phyloP scores from a whole-genome alignment of 2,329 filamentous ascomycete species.

The Juglanconis juglandina region DNA sequence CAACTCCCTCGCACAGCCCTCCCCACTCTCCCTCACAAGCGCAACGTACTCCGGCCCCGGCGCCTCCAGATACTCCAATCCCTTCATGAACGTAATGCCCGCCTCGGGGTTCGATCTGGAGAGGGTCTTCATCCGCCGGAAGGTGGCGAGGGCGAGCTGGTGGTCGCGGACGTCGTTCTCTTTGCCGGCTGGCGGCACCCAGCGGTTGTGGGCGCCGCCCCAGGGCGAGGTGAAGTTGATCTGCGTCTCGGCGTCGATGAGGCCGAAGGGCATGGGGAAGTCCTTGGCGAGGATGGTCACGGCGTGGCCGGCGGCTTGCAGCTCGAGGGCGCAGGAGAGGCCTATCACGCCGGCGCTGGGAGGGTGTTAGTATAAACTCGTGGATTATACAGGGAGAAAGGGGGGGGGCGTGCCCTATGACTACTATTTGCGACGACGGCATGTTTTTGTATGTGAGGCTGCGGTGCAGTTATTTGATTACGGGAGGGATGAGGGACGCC shows the following conservation, averaged over 20 bases:
- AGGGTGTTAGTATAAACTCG: background rate
- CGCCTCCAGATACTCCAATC: constrained; percentile 50
- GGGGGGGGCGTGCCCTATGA: background rate
- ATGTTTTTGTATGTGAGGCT: background rate
- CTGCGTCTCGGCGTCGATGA: constrained; percentile 34
- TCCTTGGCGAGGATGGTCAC: constrained; percentile 45
- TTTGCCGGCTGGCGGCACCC: constrained; percentile 38
- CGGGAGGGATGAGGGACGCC: background rate
- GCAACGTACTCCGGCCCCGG: constrained; percentile 38
- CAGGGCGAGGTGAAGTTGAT: constrained; percentile 56
- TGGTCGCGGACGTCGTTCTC: constrained; percentile 37
- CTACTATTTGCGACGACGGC: background rate
- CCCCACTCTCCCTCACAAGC: constrained; percentile 29
- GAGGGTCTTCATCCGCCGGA: constrained; percentile 37
- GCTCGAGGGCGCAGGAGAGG: constrained; percentile 44
- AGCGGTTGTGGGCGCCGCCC: constrained; percentile 55
- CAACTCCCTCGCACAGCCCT: constrained; percentile 25
- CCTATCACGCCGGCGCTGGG: constrained; percentile 52
- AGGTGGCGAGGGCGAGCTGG: constrained; percentile 39
- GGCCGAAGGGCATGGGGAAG: constrained; percentile 45
- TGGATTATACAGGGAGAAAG: background rate
- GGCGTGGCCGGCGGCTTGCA: constrained; percentile 37
- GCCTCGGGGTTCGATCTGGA: constrained; percentile 31
- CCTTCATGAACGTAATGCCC: constrained; percentile 47
- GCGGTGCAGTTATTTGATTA: background rate